A percentile compares a stretch with the other conserved stretches of the same genome.
Evolutionary conservation across 306 rosid species (phyloP).

Genomic region (Dalbergia cultrata): DNA sequence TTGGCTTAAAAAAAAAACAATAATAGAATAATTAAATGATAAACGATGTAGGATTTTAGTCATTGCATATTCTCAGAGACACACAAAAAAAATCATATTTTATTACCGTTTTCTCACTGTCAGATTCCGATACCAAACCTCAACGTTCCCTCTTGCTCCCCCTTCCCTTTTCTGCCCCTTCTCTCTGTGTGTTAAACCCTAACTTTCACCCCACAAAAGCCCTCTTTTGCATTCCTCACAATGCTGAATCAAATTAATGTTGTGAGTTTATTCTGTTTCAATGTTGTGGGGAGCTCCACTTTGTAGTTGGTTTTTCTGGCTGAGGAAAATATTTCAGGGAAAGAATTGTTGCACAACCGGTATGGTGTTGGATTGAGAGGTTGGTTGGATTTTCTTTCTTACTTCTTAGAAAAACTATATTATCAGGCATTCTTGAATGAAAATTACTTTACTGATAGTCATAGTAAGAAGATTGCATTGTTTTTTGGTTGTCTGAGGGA

Average conservation of each 20-base stretch:
- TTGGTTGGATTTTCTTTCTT: background rate
- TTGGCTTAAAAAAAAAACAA: no score
- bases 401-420: no score
- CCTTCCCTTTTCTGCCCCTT: background rate
- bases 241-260: background rate
- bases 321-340: background rate
- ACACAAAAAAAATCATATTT: no score
- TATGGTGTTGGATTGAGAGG: background rate
- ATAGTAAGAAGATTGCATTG: no score
- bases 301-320: background rate
- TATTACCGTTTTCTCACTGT: no score
- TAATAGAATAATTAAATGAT: no score
- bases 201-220: background rate
- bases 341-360: background rate
- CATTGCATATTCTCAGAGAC: no score
- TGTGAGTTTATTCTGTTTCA: background rate
- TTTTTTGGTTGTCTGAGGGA: background rate
- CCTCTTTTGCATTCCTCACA: background rate
- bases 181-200: constrained; percentile 16
- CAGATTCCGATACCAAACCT: background rate
- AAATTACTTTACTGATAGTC: no score
- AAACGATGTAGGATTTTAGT: no score
- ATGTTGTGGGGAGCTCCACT: background rate
- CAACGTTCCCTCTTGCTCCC: background rate
- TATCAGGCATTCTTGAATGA: no score